Evolutionary conservation across 1,284 basidiomycete species (phyloP).

Genomic region (Irpex sp.): DNA sequence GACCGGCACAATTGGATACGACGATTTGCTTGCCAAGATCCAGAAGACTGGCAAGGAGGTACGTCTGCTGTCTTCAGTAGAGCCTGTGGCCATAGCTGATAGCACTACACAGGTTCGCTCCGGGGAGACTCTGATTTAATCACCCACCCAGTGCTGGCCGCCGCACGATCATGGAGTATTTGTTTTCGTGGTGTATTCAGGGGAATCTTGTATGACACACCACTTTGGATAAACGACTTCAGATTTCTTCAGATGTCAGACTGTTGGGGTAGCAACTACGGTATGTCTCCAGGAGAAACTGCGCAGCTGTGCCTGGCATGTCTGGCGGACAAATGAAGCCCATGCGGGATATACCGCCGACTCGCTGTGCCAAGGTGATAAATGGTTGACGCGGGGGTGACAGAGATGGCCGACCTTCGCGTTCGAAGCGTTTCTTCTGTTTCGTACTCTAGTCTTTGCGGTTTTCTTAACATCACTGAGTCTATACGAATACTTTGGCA

Average conservation of each 20-base stretch:
- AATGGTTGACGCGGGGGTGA: background rate
- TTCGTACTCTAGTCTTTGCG: background rate
- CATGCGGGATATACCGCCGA: background rate
- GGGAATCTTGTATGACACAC: background rate
- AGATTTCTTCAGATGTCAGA: background rate
- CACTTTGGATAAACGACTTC: background rate
- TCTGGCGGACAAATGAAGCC: background rate
- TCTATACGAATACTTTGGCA: background rate
- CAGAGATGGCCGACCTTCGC: background rate
- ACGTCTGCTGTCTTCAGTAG: conserved; percentile 16
- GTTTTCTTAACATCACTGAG: background rate
- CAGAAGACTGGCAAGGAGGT: conserved; percentile 88
- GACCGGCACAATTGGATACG: conserved; percentile 58
- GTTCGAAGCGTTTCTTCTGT: background rate
- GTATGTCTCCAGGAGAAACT: background rate
- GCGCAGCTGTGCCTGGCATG: background rate
- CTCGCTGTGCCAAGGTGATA: background rate
- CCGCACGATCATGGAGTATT: no score
- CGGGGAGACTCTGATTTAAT: conserved; percentile 31
- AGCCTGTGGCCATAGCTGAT: conserved; percentile 2
- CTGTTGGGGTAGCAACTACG: background rate
- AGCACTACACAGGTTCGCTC: conserved; percentile 33
- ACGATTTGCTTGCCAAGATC: conserved; percentile 69
- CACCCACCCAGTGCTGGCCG: background rate
- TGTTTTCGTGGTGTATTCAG: background rate